Evolutionary conservation across 1,284 basidiomycete species (phyloP), one percentile per base, ranked within the genome.

Genomic region (Laetiporus sulphureus): DNA sequence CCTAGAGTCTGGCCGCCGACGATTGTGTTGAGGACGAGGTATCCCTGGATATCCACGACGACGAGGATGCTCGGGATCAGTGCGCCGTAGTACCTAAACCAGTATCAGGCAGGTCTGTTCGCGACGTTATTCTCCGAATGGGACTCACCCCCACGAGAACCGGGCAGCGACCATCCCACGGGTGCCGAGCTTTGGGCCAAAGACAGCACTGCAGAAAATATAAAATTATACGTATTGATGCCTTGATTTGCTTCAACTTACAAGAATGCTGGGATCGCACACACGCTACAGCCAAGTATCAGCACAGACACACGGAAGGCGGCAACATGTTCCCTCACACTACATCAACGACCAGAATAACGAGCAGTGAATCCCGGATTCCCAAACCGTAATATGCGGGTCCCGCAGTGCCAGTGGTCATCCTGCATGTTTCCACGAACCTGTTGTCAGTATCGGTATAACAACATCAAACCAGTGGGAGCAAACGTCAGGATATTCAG

Each of bases 1-100:
- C 77, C 73, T 25, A 90, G 63, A 0, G 79, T 76, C 57, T 90
- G 85, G 0, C 84, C 87, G 5, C 83, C 87, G 37, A 86, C 68
- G 52, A 91, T 88, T 39, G 73, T 77, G 52, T 84, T 85, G 38
- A 92, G 63, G 38, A 87, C 75, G 41, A 84, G 66, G 62, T 79
- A 90, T 0, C 85, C 83, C 56, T 84, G 68, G 63, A 79, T 72
- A 34, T 73, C 68, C 47, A 79, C 56, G 2, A 81, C 76, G 47
- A 86, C 86, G 39, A 85, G 65, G 21, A 72, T 46, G 19, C 77
- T 76, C 16, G 83, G 80, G 21, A 85, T 62, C 23, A 78, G 65
- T 2, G 75, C 72, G 1, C 75, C 78, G 50, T 73, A 77, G 53
- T 77, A 81, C 12, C 81, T 83, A 51, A n/a, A n/a, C n/a, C n/a